Base-by-base conservation (phyloP, 164 flowering plant species). In the Kingdonia uniflora region DNA sequence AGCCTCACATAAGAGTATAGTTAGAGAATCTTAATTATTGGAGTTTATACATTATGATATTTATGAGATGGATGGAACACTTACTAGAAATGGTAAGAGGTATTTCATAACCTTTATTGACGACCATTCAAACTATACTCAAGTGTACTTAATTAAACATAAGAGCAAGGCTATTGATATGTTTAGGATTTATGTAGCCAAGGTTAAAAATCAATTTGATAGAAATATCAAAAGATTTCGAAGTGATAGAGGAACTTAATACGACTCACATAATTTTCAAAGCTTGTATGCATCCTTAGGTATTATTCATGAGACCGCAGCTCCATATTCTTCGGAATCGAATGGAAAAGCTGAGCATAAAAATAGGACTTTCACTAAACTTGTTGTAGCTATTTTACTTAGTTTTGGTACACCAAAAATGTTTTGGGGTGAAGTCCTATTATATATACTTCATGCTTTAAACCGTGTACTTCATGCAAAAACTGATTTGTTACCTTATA, bases 81-180 rank as follows among this genome's bases (percentile, higher is more conserved):
- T 51, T 20, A 60, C 49, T 11, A 25, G 49, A 21, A 52, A 52
- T 42, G 52, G 57, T 16, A 56, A 66, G 14, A 54, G 43, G 11
- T 59, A 65, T 19, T 59, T 55, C n/a, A 50, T 54, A n/a, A 42
- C 51, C 3, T 50, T 51, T 17, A 52, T 63, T 11, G 61, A 51
- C 45, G 57, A 56, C 38, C n/a, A 1, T 41, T 53, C 55, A 2
- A 52, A 8, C 22, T 58, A 25, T 41, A 19, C 48, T 5, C 35
- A 58, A 21, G 29, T 64, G 0, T 57, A 64, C 29, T 12, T 64
- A 1, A 14, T 64, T 5, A 58, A 8, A 20, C 8, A 11, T 7
- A 58, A 58, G 49, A 14, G 2, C 47, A 38, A 58, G 6, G 37
- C 48, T 2, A 53, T 64, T 19, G 38, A 49, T 37, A 48, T 23